Evolutionary conservation across 495 filamentous ascomycete species (phyloP).

Genomic region (Neurospora tetraspora): DNA sequence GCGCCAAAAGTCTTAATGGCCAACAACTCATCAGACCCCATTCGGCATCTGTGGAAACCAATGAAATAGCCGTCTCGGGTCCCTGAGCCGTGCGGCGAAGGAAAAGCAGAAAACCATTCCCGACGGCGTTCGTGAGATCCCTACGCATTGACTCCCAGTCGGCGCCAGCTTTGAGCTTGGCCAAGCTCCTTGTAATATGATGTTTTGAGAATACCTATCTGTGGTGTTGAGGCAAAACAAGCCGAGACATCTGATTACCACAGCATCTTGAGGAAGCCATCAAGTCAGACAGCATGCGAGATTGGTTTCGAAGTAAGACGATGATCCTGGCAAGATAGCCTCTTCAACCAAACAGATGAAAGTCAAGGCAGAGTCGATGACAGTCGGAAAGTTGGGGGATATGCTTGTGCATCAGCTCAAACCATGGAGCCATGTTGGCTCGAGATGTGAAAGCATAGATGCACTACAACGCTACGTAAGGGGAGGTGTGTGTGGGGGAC

Average conservation of each 20-base stretch:
- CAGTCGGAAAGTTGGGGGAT: neutral
- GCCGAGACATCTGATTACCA: neutral
- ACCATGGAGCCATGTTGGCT: neutral
- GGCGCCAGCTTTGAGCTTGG: neutral
- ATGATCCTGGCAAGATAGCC: neutral
- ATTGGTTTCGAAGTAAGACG: neutral
- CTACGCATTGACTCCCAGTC: neutral
- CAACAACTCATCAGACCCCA: neutral
- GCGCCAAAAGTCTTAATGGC: neutral
- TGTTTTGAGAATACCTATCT: neutral
- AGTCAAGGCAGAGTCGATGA: neutral
- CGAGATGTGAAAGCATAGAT: neutral
- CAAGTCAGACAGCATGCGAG: neutral
- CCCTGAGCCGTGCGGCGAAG: neutral
- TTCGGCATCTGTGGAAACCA: neutral
- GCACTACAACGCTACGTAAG: neutral
- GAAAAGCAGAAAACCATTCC: neutral
- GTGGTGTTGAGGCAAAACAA: neutral
- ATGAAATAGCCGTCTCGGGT: neutral
- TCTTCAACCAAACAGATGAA: neutral
- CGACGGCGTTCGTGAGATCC: neutral
- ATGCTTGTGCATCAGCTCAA: neutral
- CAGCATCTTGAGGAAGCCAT: neutral
- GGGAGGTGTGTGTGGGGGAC: neutral
- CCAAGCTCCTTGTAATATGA: neutral